phyloP scores from a whole-genome alignment of 2,329 filamentous ascomycete species.

The Fusarium goolgardi region DNA sequence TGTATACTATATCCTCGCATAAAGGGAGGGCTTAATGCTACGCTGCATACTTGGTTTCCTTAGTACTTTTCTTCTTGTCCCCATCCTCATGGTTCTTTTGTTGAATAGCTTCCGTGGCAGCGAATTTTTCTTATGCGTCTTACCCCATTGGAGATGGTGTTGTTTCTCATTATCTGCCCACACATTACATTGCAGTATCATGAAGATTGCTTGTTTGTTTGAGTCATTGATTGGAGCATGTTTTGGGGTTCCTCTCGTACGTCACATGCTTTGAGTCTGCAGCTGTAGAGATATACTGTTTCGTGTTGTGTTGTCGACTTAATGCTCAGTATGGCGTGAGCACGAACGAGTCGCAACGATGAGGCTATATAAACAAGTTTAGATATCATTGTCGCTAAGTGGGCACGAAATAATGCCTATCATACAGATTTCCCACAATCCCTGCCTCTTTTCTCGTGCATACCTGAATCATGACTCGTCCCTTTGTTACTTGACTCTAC shows the following conservation, averaged over 20 bases:
- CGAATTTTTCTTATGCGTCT: conserved; percentile 33
- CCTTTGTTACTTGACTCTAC: conserved; percentile 77
- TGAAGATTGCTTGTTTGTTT: conserved; percentile 30
- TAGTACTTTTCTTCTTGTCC: conserved; percentile 25
- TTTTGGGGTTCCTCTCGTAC: conserved; percentile 8
- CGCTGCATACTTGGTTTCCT: conserved; percentile 40
- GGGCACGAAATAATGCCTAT: conserved; percentile 34
- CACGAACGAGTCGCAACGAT: conserved; percentile 16
- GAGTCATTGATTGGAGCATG: conserved; percentile 18
- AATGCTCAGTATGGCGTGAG: conserved; percentile 1
- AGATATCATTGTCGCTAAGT: conserved; percentile 38
- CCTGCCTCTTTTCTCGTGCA: conserved; percentile 11
- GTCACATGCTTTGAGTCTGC: conserved; percentile 9
- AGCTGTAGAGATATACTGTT: conserved; percentile 18
- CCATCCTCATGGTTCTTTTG: conserved; percentile 37
- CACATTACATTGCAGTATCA: conserved; percentile 35
- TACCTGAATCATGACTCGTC: conserved; percentile 17
- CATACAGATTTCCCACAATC: conserved; percentile 29
- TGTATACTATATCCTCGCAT: conserved; percentile 20
- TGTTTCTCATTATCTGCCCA: conserved; percentile 27
- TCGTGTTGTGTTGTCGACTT: conserved; percentile 11
- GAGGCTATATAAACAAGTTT: conserved; percentile 17
- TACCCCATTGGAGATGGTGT: conserved; percentile 12
- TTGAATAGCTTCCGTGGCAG: conserved; percentile 43
- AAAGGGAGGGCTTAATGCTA: conserved; percentile 33